Evolutionary conservation across 1,139 yeast genomes (phyloP), one percentile per base, ranked within the genome.

Genomic region (Pichia sp.): DNA sequence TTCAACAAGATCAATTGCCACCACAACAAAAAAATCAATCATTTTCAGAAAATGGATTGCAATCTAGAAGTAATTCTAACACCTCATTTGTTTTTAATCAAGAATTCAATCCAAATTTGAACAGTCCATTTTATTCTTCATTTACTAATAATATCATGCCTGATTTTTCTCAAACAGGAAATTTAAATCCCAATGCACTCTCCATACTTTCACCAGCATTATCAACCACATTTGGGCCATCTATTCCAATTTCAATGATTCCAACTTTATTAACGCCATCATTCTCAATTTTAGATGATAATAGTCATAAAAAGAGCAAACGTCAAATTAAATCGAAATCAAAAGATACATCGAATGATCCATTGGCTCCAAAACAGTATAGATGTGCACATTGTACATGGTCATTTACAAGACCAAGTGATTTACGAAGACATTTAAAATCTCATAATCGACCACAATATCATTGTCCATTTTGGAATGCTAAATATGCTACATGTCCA

Each of bases 391-490:
- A 73, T 4, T 82, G 91, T 59, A 66, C 64, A 19, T 80, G 88
- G 86, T 67, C 86, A 2, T 82, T 82, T 58, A 70, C 76, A 8
- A 63, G 89, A 37, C 77, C 72, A 45, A 74, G 82, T 37, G 89
- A 82, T 55, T 71, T 79, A 49, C 67, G 81, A 33, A 69, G 88
- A 42, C 89, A 82, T 55, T 50, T 72, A 30, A 72, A 78, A 50
- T 77, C 83, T 2, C 89, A 82, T 54, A 68, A 70, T 26, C 70
- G 71, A 33, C 88, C 88, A 1, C 70, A 69, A 48, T 78, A 77
- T 54, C 78, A 74, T 50, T 82, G 91, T 56, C 89, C 91, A 1
- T 82, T 71, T 58, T 80, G 83, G 81, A 68, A 68, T 40, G 65
- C 69, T 35, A 83, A 78, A 48, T 57, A 50, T 47, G 76, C 80